Percentiles rank a stretch among this genome's conserved stretches.
phyloP scores from a whole-genome alignment of 176 grass and related monocot species.

The Bothriochloa decipiens region DNA sequence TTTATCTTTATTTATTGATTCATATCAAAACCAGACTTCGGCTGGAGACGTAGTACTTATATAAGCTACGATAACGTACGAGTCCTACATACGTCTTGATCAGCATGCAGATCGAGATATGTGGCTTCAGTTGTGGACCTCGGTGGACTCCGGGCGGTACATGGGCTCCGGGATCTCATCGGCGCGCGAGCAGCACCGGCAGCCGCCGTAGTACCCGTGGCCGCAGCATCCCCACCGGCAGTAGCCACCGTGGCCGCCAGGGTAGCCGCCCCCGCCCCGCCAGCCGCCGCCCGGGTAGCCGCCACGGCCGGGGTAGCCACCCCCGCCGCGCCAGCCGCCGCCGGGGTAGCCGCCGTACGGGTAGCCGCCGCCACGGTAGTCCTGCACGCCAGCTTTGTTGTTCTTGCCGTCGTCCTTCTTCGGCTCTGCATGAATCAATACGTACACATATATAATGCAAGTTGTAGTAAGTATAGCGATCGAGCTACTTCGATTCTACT shows the following conservation, averaged over 20 bases:
- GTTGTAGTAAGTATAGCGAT: neutral
- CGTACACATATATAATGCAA: neutral
- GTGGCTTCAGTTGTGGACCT: conserved; percentile 39
- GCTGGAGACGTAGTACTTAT: neutral
- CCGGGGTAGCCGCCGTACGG: conserved; percentile 13
- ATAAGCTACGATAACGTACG: too few relatives aligned
- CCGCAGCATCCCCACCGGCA: conserved; percentile 50
- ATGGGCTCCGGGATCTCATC: conserved; percentile 65
- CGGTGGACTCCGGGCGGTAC: conserved; percentile 51
- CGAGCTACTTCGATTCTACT: neutral
- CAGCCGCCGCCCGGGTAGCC: conserved; percentile 27
- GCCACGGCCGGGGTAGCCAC: neutral
- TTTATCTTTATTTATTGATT: conserved; percentile 6
- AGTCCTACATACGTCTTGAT: neutral
- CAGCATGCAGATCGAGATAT: too few relatives aligned
- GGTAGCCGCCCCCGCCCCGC: conserved; percentile 30
- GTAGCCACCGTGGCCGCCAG: conserved; percentile 34
- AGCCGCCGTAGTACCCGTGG: conserved; percentile 47
- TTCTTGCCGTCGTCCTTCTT: conserved; percentile 16
- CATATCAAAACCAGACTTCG: neutral
- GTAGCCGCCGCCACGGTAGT: conserved; percentile 28
- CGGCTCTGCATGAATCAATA: conserved; percentile 17
- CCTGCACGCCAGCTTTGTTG: conserved; percentile 2
- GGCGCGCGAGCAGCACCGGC: conserved; percentile 59
- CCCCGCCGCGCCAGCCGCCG: neutral